Evolutionary conservation across 345 rosid genomes (phyloP).

Genomic region (Camelina sativa): DNA sequence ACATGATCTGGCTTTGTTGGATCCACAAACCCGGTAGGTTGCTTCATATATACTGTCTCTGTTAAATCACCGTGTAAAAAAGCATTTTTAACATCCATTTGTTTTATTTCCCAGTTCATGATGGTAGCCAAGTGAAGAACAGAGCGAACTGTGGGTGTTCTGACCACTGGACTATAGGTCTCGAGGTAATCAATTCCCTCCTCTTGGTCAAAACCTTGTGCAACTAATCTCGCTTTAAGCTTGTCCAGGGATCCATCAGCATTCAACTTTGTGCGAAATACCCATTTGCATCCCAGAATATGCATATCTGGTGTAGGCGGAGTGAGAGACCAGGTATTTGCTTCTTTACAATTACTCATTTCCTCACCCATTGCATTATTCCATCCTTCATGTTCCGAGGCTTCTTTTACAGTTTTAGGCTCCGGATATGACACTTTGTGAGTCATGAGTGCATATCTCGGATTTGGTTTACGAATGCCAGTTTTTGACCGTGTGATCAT

Average conservation of each 20-base stretch:
- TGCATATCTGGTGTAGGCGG: not conserved
- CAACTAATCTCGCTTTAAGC: not conserved
- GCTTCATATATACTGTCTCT: no score
- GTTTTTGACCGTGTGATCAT: no score
- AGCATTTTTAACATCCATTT: not conserved
- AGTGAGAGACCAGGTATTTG: accelerated
- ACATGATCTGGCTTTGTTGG: not conserved
- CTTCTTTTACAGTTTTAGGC: no score
- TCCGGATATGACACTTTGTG: no score
- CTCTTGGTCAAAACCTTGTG: not conserved
- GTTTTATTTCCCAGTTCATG: not conserved
- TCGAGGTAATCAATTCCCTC: not conserved
- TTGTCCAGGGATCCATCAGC: not conserved
- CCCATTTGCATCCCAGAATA: accelerated
- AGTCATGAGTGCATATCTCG: no score
- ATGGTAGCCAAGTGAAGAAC: not conserved
- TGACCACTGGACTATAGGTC: not conserved
- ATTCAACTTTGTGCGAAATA: not conserved
- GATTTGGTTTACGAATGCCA: no score
- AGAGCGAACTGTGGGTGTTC: not conserved
- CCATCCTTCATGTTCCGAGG: no score
- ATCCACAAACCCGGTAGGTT: not conserved
- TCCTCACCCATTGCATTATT: not conserved
- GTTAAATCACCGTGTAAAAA: no score
- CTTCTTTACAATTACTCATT: accelerated